Evolutionary conservation across 2,329 filamentous ascomycete species (phyloP), one percentile per base, ranked within the genome.

Genomic region (Cyclaneusma minus): DNA sequence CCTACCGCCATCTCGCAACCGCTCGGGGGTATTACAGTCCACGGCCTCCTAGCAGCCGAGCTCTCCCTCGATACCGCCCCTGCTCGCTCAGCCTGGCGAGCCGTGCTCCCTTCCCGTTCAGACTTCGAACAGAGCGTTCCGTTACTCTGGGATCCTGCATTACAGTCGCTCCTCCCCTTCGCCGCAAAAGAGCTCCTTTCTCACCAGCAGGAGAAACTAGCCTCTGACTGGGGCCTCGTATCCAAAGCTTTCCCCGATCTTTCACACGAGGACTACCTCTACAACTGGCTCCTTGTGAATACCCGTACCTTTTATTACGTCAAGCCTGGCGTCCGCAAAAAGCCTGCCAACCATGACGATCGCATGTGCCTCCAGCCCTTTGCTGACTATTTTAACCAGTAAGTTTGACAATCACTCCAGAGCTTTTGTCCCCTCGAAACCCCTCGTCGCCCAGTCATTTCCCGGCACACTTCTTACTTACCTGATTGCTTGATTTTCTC

Each of bases 381-480:
- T 18, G 69, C 75, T 2, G 78, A 84, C 45, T 67, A 79, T 29
- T 75, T 83, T 56, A 84, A 68, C 35, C 64, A 68, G n/a, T n/a
- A n/a, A n/a, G n/a, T n/a, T n/a, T n/a, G n/a, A n/a, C n/a, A n/a
- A n/a, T 34, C 49, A 48, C 9, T 51, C 54, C 14, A 37, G 43
- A 9, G 52, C 18, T 20, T n/a, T n/a, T n/a, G n/a, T n/a, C n/a
- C n/a, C n/a, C n/a, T n/a, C n/a, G n/a, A n/a, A n/a, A n/a, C n/a
- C n/a, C n/a, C n/a, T n/a, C n/a, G n/a, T n/a, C n/a, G n/a, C n/a
- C n/a, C n/a, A n/a, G n/a, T n/a, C n/a, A n/a, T n/a, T n/a, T n/a
- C n/a, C n/a, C n/a, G n/a, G n/a, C n/a, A n/a, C n/a, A n/a, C n/a
- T n/a, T n/a, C n/a, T n/a, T n/a, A n/a, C n/a, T n/a, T n/a, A n/a